phyloP scores from a whole-genome alignment of 257 asterid genomes.

The Coffea canephora region DNA sequence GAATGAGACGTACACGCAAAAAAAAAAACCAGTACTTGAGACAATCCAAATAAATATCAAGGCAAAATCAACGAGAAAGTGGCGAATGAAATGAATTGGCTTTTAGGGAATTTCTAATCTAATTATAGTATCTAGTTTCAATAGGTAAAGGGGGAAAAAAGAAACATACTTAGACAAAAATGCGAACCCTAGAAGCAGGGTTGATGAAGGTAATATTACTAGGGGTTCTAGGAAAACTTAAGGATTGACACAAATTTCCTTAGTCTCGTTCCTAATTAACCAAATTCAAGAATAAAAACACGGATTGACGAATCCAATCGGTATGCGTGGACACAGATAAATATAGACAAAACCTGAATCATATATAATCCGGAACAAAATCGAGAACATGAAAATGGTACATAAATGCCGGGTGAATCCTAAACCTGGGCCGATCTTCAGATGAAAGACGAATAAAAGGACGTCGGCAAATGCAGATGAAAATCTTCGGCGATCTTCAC shows the following conservation, averaged over 20 bases:
- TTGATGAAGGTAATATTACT: not conserved
- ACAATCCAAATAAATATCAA: not conserved
- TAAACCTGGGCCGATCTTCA: conserved; percentile 12
- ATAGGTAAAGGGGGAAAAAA: not conserved
- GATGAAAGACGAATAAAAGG: not conserved
- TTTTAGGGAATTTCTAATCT: not conserved
- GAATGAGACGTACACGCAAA: not conserved
- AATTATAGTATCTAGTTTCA: not conserved
- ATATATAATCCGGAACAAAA: not conserved
- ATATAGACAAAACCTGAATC: not conserved
- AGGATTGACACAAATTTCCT: not conserved
- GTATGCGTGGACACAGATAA: not conserved
- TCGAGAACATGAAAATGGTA: not conserved
- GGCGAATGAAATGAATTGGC: not conserved
- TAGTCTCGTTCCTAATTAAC: not conserved
- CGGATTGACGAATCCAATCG: not conserved
- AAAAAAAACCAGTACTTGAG: not conserved
- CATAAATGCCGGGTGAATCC: not conserved
- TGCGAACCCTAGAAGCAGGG: conserved; percentile 13
- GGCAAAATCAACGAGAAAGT: not conserved
- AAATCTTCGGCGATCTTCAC: conserved; percentile 16
- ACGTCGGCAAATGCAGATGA: conserved; percentile 13
- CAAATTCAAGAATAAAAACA: not conserved
- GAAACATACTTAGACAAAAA: not conserved
- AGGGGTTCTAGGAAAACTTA: not conserved